These are phyloP conservation scores for Paracorniculantispora psalliotae DNA, from an alignment of 2,329 filamentous ascomycete species.

Conservation along the genomic window DNA sequence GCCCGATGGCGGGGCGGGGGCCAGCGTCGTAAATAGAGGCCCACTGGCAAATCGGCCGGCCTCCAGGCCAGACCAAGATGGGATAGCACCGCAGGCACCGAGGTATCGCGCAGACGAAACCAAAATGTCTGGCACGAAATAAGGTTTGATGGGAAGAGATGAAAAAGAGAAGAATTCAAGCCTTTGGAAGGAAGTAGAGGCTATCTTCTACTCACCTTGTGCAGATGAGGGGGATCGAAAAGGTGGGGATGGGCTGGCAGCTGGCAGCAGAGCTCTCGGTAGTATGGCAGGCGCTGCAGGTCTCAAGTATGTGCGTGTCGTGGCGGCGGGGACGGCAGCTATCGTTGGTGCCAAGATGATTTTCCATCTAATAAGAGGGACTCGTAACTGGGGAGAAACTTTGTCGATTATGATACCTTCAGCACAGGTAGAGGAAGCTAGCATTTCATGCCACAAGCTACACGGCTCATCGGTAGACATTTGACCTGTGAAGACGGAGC, in stretches of 20 bases:
- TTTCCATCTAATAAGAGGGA: no score
- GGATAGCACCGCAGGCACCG: background rate
- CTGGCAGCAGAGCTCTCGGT: background rate
- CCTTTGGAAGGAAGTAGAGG: background rate
- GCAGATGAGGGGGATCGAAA: conserved; percentile 13
- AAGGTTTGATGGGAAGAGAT: background rate
- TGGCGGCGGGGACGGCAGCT: background rate
- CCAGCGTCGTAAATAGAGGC: background rate
- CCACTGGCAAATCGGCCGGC: conserved; percentile 10
- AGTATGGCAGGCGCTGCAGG: background rate
- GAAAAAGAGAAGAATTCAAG: background rate
- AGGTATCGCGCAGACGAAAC: background rate
- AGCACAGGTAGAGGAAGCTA: background rate
- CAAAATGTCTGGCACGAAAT: background rate
- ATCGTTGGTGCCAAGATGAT: background rate
- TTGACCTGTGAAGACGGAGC: background rate
- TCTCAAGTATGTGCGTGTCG: background rate
- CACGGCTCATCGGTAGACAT: background rate
- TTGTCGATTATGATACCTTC: background rate
- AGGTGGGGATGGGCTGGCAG: conserved; percentile 12
- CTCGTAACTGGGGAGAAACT: no score
- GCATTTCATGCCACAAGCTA: background rate
- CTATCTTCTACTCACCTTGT: background rate
- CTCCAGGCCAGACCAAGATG: conserved; percentile 9
- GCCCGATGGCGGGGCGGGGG: conserved; percentile 13